These are phyloP conservation scores for Fusarium sp. DNA, from an alignment of 2,329 filamentous ascomycete species.

Conservation along the genomic window DNA sequence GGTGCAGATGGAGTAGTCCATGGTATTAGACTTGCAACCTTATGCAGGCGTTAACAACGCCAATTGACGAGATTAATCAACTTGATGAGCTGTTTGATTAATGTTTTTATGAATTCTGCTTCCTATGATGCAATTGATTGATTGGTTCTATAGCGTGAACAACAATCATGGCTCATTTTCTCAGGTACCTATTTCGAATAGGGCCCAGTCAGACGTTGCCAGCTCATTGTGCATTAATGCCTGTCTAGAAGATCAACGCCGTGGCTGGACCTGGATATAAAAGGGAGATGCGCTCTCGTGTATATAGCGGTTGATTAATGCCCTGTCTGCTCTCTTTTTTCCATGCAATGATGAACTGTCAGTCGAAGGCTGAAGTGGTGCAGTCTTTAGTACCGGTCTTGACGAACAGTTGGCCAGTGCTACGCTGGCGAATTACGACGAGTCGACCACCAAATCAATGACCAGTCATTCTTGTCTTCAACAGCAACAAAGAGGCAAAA, in stretches of 20 bases:
- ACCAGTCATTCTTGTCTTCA: constrained; percentile 25
- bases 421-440: constrained; percentile 37
- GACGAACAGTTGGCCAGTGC: constrained; percentile 45
- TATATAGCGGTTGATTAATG: background rate
- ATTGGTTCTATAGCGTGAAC: background rate
- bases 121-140: background rate
- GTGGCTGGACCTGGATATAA: constrained; percentile 35
- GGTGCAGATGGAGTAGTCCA: background rate
- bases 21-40: background rate
- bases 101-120: background rate
- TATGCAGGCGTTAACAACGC: background rate
- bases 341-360: background rate
- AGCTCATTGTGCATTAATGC: constrained; percentile 43
- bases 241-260: constrained; percentile 26
- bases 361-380: background rate
- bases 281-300: constrained; percentile 24
- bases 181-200: constrained; percentile 31
- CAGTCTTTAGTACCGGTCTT: constrained; percentile 8
- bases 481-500: background rate
- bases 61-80: background rate
- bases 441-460: constrained; percentile 25
- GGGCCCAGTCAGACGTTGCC: constrained; percentile 40
- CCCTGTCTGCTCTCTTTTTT: background rate
- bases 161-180: background rate
- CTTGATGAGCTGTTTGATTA: background rate